These are phyloP conservation scores for Letharia columbiana DNA, from an alignment of 495 filamentous ascomycete species.

Conservation along the genomic window DNA sequence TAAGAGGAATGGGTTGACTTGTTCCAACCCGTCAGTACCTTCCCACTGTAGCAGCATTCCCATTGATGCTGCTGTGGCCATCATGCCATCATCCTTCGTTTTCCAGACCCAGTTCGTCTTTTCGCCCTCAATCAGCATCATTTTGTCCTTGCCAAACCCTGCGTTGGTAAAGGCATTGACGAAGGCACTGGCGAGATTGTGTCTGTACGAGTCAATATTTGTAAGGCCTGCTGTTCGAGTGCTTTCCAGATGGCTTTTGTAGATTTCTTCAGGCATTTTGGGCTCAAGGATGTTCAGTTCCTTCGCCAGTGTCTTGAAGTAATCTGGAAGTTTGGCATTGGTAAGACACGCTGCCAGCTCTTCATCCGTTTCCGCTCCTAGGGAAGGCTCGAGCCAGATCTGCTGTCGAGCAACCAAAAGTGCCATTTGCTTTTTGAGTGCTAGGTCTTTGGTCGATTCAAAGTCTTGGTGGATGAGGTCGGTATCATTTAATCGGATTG, in stretches of 20 bases:
- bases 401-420: conserved; percentile 88
- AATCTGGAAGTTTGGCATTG: conserved; percentile 77
- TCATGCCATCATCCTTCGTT: conserved; percentile 96
- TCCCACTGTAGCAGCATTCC: conserved; percentile 89
- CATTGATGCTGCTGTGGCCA: conserved; percentile 87
- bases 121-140: conserved; percentile 78
- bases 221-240: conserved; percentile 83
- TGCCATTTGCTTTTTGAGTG: conserved; percentile 87
- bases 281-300: conserved; percentile 95
- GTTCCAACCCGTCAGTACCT: conserved; percentile 76
- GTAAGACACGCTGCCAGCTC: conserved; percentile 73
- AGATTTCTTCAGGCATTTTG: conserved; percentile 96
- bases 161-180: conserved; percentile 96
- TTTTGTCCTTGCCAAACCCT: conserved; percentile 89
- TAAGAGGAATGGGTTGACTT: conserved; percentile 89
- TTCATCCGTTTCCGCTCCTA: conserved; percentile 56
- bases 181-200: conserved; percentile 92
- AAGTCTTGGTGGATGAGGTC: conserved; percentile 74
- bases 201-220: conserved; percentile 87
- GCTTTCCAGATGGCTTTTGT: conserved; percentile 97
- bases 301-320: conserved; percentile 90
- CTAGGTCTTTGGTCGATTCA: conserved; percentile 65
- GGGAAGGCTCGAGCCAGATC: conserved; percentile 63
- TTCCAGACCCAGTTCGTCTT: conserved; percentile 97
- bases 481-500: conserved; percentile 83